A percentile compares a stretch with the other conserved stretches of the same genome.
These are phyloP conservation scores for Stemphylium lycopersici DNA, from an alignment of 2,329 filamentous ascomycete genomes.

Conservation along the genomic window DNA sequence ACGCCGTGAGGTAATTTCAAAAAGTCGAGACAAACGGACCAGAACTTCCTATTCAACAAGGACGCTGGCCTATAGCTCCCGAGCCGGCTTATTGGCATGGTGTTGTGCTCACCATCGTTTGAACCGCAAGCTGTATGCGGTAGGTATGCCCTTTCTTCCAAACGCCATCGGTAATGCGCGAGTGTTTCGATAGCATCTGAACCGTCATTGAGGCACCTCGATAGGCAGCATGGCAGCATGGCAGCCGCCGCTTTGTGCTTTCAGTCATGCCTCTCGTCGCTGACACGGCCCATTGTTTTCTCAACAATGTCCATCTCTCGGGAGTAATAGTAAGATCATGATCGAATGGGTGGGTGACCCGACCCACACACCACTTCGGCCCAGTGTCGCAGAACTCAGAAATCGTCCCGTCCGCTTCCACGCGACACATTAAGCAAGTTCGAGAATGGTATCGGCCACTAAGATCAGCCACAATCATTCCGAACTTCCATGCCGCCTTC, in stretches of 20 bases:
- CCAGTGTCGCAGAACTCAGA: conserved; percentile 33
- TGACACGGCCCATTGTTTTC: neutral
- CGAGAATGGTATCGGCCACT: conserved; percentile 16
- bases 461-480: conserved; percentile 20
- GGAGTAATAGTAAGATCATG: conserved; percentile 2
- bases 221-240: conserved; percentile 12
- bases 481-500: conserved; percentile 29
- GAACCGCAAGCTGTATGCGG: neutral
- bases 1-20: conserved; percentile 33
- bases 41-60: conserved; percentile 3
- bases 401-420: conserved; percentile 41
- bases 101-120: neutral
- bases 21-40: conserved; percentile 4
- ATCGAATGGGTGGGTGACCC: conserved; percentile 3
- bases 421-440: conserved; percentile 39
- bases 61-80: neutral
- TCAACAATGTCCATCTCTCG: conserved; percentile 8
- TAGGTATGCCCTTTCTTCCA: conserved; percentile 1
- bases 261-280: neutral
- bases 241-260: conserved; percentile 3
- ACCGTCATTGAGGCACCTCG: conserved; percentile 9
- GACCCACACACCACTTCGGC: conserved; percentile 16
- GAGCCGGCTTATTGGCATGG: conserved; percentile 1
- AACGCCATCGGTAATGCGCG: neutral
- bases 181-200: neutral